These are phyloP conservation scores for Verticillium zaregamsianum DNA, from an alignment of 2,329 filamentous ascomycete genomes.

Conservation along the genomic window DNA sequence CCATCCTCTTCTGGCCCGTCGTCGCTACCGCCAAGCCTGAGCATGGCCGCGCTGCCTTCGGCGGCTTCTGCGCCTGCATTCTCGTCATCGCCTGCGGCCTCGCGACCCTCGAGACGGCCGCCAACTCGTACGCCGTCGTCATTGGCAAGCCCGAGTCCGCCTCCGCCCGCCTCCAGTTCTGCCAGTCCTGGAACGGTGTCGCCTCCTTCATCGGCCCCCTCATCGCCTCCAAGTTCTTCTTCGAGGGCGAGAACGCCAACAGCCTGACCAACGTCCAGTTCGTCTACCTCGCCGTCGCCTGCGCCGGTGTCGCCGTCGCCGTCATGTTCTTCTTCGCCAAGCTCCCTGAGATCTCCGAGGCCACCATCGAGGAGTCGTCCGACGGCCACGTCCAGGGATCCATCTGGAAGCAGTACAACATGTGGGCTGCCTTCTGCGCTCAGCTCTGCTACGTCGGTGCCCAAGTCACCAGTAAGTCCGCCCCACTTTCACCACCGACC, in stretches of 20 bases:
- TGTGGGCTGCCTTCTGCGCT: conserved; percentile 72
- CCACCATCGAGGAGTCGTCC: conserved; percentile 19
- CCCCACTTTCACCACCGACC: too few species aligned
- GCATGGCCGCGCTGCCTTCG: conserved; percentile 47
- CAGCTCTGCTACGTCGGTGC: conserved; percentile 78
- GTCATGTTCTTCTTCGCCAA: conserved; percentile 61
- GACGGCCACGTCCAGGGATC: conserved; percentile 55
- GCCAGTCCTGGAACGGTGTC: conserved; percentile 50
- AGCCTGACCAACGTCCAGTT: conserved; percentile 68
- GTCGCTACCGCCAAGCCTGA: conserved; percentile 46
- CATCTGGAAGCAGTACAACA: conserved; percentile 65
- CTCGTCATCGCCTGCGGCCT: conserved; percentile 73
- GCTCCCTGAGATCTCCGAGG: conserved; percentile 65
- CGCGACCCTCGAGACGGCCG: conserved; percentile 71
- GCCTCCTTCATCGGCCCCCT: conserved; percentile 62
- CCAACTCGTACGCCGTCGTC: conserved; percentile 59
- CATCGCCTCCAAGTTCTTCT: conserved; percentile 70
- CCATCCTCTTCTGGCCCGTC: conserved; percentile 48
- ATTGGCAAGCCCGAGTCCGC: conserved; percentile 50
- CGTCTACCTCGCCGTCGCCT: conserved; percentile 70
- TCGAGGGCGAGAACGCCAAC: conserved; percentile 47
- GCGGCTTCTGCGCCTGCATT: conserved; percentile 67
- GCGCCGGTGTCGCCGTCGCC: conserved; percentile 65
- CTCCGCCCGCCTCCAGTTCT: conserved; percentile 49
- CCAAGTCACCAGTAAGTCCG: conserved; percentile 48